Evolutionary conservation across 2,329 filamentous ascomycete genomes (phyloP).

Genomic region (Cryphonectria nitschkei): DNA sequence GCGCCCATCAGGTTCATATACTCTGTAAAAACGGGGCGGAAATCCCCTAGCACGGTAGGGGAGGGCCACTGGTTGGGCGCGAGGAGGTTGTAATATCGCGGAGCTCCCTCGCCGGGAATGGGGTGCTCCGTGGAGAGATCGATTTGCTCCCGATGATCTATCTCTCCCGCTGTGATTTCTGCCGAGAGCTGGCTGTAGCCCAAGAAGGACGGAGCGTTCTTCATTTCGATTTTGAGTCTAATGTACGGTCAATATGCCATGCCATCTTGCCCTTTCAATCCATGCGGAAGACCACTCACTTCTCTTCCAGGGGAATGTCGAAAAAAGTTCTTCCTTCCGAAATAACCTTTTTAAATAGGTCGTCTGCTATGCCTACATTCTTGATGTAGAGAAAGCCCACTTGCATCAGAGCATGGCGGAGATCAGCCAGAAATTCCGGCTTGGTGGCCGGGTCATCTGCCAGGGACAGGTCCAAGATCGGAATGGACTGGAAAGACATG

Average conservation of each 20-base stretch:
- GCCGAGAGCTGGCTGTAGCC: slow-evolving; percentile 69
- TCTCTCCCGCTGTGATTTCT: slow-evolving; percentile 72
- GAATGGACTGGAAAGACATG: slow-evolving; percentile 76
- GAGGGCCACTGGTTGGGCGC: slow-evolving; percentile 83
- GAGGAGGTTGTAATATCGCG: slow-evolving; percentile 74
- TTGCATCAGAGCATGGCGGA: slow-evolving; percentile 78
- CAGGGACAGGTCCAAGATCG: slow-evolving; percentile 74
- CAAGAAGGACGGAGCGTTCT: slow-evolving; percentile 72
- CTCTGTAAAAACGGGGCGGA: slow-evolving; percentile 69
- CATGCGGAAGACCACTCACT: slow-evolving; percentile 44
- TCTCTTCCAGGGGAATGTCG: slow-evolving; percentile 74
- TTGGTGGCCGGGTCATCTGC: slow-evolving; percentile 69
- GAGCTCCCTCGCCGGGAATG: slow-evolving; percentile 62
- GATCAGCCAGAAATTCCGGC: slow-evolving; percentile 68
- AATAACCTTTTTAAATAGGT: slow-evolving; percentile 68
- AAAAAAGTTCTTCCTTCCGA: slow-evolving; percentile 74
- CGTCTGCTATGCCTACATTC: slow-evolving; percentile 73
- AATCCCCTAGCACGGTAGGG: slow-evolving; percentile 62
- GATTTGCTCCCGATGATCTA: slow-evolving; percentile 84
- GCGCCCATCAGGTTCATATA: slow-evolving; percentile 78
- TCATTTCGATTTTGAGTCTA: slow-evolving; percentile 72
- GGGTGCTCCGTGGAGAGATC: slow-evolving; percentile 82
- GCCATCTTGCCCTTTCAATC: neutral
- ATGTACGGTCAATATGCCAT: neutral
- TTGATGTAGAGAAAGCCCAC: slow-evolving; percentile 88